phyloP scores from a whole-genome alignment of 768 basidiomycete genomes.

The Boletales sp. region DNA sequence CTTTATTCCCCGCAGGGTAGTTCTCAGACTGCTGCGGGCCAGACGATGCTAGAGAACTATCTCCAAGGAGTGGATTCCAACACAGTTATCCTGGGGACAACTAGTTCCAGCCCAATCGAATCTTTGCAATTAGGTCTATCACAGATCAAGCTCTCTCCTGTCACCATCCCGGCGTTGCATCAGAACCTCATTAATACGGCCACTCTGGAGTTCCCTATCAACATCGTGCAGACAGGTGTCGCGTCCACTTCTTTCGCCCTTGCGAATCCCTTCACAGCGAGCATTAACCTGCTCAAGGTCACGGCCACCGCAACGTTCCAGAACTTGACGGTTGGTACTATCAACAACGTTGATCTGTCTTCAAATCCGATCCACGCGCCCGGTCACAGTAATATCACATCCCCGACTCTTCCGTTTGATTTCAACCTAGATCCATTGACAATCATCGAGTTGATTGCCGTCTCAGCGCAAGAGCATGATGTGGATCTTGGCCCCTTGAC shows the following conservation, averaged over 20 bases:
- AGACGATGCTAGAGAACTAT: conserved; percentile 58
- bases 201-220: conserved; percentile 54
- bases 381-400: conserved; percentile 58
- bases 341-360: conserved; percentile 52
- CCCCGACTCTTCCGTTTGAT: conserved; percentile 52
- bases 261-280: conserved; percentile 69
- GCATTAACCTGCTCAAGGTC: conserved; percentile 59
- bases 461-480: conserved; percentile 47
- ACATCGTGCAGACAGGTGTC: conserved; percentile 59
- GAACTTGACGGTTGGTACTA: conserved; percentile 53
- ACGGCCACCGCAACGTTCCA: conserved; percentile 53
- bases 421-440: conserved; percentile 63
- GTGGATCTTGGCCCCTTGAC: conserved; percentile 61
- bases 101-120: conserved; percentile 52
- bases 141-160: conserved; percentile 54
- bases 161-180: conserved; percentile 61
- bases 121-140: conserved; percentile 62
- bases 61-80: conserved; percentile 58
- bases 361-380: conserved; percentile 54
- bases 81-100: conserved; percentile 54
- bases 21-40: conserved; percentile 49
- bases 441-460: conserved; percentile 54
- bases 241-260: conserved; percentile 57
- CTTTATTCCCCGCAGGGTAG: conserved; percentile 56
- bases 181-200: conserved; percentile 57